Evolutionary conservation across 2,329 filamentous ascomycete genomes (phyloP).

Genomic region (Penicillium sclerotiorum): DNA sequence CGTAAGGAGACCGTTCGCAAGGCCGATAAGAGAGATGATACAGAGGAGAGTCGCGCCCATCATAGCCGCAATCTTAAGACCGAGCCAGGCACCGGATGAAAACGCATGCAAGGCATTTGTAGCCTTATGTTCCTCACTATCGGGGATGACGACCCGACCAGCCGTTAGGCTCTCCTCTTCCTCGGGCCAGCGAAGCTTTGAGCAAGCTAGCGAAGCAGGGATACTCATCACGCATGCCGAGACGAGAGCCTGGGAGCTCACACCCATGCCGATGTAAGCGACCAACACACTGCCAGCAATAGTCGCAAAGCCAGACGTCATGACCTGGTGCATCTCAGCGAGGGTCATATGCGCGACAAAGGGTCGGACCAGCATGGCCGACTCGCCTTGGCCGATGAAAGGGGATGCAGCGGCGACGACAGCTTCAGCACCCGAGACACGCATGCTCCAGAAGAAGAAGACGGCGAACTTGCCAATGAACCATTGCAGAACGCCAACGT

Average conservation of each 20-base stretch:
- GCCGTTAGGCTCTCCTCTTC: conserved; percentile 83
- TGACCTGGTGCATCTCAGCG: conserved; percentile 88
- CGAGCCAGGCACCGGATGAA: conserved; percentile 80
- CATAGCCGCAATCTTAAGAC: conserved; percentile 84
- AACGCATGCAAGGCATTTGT: conserved; percentile 83
- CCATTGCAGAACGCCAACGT: conserved; percentile 82
- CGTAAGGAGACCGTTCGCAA: conserved; percentile 74
- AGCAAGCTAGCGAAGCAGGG: conserved; percentile 83
- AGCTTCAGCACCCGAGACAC: conserved; percentile 88
- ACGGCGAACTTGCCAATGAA: conserved; percentile 82
- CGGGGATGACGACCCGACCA: conserved; percentile 76
- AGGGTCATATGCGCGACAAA: conserved; percentile 84
- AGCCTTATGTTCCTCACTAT: conserved; percentile 71
- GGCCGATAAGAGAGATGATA: conserved; percentile 75
- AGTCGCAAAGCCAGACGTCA: conserved; percentile 90
- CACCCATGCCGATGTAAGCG: conserved; percentile 79
- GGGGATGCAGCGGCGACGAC: conserved; percentile 90
- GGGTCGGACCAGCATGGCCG: conserved; percentile 85
- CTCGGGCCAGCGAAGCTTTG: conserved; percentile 88
- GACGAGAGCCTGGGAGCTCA: conserved; percentile 82
- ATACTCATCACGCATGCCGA: conserved; percentile 96
- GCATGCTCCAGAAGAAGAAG: conserved; percentile 89
- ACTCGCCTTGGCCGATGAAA: conserved; percentile 93
- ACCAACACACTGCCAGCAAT: conserved; percentile 87
- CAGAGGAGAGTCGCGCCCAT: conserved; percentile 78